Evolutionary conservation across 1,284 basidiomycete species (phyloP).

Genomic region (Rugosomyces carneus): DNA sequence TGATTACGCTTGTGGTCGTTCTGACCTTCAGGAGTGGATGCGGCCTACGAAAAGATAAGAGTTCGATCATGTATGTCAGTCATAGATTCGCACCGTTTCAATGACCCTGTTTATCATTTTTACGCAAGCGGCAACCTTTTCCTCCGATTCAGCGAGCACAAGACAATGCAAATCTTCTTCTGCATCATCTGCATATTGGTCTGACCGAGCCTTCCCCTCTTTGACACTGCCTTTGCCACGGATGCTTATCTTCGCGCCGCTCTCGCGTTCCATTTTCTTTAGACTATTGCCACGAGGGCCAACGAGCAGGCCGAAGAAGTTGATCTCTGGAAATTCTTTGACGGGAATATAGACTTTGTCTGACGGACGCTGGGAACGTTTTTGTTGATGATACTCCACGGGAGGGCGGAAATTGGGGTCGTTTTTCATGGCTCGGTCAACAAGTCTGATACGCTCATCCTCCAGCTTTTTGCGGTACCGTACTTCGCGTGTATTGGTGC

Average conservation of each 20-base stretch:
- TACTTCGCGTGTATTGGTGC: slow-evolving; percentile 97
- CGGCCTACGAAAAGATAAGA: slow-evolving; percentile 56
- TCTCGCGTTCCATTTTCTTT: slow-evolving; percentile 99
- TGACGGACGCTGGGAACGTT: slow-evolving; percentile 83
- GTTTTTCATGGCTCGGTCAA: slow-evolving; percentile 94
- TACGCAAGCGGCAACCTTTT: slow-evolving; percentile 89
- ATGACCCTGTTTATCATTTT: slow-evolving; percentile 97
- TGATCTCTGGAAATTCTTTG: slow-evolving; percentile 99
- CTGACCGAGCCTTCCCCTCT: slow-evolving; percentile 93
- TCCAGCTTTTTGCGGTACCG: slow-evolving; percentile 97
- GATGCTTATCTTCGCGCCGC: slow-evolving; percentile 97
- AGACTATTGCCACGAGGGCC: slow-evolving; percentile 98
- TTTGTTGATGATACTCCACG: slow-evolving; percentile 92
- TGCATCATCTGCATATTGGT: slow-evolving; percentile 91
- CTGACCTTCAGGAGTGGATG: slow-evolving; percentile 97
- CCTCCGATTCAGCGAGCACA: slow-evolving; percentile 88
- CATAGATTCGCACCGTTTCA: slow-evolving; percentile 72
- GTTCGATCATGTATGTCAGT: slow-evolving; percentile 1
- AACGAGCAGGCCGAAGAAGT: slow-evolving; percentile 98
- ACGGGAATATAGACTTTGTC: slow-evolving; percentile 99
- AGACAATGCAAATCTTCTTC: slow-evolving; percentile 99
- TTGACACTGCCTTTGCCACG: slow-evolving; percentile 98
- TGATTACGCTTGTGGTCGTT: slow-evolving; percentile 99
- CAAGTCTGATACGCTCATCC: slow-evolving; percentile 90
- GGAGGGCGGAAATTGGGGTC: slow-evolving; percentile 97